A percentile compares a stretch with the other conserved stretches of the same genome.
Evolutionary conservation across 1,139 yeast species (phyloP).

Genomic region (Hansenula sp.): DNA sequence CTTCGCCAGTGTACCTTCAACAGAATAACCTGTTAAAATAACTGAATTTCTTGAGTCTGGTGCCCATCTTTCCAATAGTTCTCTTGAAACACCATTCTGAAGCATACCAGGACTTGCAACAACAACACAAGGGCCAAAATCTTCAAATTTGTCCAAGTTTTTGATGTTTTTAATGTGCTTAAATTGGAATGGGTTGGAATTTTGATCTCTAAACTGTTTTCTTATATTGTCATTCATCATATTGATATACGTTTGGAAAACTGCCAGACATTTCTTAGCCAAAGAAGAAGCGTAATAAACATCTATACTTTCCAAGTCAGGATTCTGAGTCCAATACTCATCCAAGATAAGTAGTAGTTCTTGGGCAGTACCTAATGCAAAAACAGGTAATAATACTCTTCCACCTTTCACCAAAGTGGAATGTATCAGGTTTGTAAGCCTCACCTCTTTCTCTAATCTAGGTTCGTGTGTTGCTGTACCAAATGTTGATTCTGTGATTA

Average conservation of each 20-base stretch:
- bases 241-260: slow-evolving; percentile 91
- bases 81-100: slow-evolving; percentile 92
- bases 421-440: slow-evolving; percentile 78
- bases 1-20: slow-evolving; percentile 98
- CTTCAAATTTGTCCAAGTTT: slow-evolving; percentile 80
- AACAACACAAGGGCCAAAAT: slow-evolving; percentile 93
- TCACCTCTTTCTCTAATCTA: slow-evolving; percentile 73
- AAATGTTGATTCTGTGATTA: slow-evolving; percentile 92
- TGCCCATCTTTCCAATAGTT: slow-evolving; percentile 90
- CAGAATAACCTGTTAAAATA: slow-evolving; percentile 92
- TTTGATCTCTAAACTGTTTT: slow-evolving; percentile 69
- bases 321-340: slow-evolving; percentile 87
- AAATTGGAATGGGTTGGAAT: slow-evolving; percentile 84
- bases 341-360: slow-evolving; percentile 84
- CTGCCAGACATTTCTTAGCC: slow-evolving; percentile 96
- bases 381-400: slow-evolving; percentile 86
- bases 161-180: slow-evolving; percentile 79
- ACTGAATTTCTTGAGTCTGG: slow-evolving; percentile 91
- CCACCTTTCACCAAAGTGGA: slow-evolving; percentile 88
- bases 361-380: slow-evolving; percentile 96
- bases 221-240: slow-evolving; percentile 95
- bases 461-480: slow-evolving; percentile 98
- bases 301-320: slow-evolving; percentile 76
- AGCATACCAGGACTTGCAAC: slow-evolving; percentile 98
- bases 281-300: slow-evolving; percentile 89